Percentiles rank a stretch among this genome's conserved stretches.
phyloP scores from a whole-genome alignment of 176 grass and related monocot genomes.

The Chrysopogon serrulatus region DNA sequence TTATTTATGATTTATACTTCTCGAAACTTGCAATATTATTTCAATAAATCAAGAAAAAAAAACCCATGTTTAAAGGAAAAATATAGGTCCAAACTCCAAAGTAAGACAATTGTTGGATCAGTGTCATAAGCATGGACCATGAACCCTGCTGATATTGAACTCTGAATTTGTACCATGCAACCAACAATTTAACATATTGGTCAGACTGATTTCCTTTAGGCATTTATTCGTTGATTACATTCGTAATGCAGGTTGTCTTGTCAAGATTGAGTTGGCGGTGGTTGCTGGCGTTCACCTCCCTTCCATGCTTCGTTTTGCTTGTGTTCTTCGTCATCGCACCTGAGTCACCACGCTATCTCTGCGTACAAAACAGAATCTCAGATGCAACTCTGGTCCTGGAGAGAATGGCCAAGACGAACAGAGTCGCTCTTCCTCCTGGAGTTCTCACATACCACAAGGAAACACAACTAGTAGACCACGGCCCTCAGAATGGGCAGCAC shows the following conservation, averaged over 20 bases:
- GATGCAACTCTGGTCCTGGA: conserved; percentile 59
- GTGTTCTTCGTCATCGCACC: conserved; percentile 53
- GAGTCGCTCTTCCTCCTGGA: conserved; percentile 58
- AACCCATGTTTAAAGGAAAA: too few species aligned
- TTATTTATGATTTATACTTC: too few species aligned
- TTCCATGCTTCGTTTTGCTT: conserved; percentile 70
- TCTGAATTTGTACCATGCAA: not conserved
- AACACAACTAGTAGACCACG: conserved; percentile 9
- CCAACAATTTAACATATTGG: not conserved
- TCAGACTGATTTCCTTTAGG: not conserved
- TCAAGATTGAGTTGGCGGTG: conserved; percentile 65
- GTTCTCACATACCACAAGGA: conserved; percentile 38
- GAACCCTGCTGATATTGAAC: too few species aligned
- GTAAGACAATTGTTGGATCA: too few species aligned
- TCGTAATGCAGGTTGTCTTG: conserved; percentile 42
- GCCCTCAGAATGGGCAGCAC: conserved; percentile 20
- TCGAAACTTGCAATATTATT: too few species aligned
- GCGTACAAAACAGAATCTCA: conserved; percentile 44
- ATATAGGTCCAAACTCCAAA: too few species aligned
- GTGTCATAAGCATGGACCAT: too few species aligned
- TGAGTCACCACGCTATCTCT: conserved; percentile 82
- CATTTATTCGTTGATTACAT: not conserved
- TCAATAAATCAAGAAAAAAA: too few species aligned
- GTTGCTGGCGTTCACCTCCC: conserved; percentile 57
- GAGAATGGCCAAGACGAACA: conserved; percentile 59